phyloP scores from a whole-genome alignment of 345 rosid species.

The Laguncularia racemosa region DNA sequence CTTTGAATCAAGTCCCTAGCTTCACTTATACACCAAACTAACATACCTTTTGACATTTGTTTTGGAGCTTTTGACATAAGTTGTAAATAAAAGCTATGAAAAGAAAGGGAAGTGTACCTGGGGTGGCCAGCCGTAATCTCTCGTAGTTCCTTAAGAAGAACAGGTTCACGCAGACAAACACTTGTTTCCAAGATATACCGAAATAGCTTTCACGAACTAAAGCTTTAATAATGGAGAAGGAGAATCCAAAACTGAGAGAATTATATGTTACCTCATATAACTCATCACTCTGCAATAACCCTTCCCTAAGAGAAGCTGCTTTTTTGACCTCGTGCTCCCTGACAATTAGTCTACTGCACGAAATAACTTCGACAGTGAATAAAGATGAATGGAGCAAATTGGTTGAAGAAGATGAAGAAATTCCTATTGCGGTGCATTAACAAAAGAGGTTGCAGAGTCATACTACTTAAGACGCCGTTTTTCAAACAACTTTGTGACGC shows the following conservation, averaged over 20 bases:
- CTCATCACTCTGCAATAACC: slow-evolving; percentile 42
- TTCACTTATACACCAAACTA: neutral
- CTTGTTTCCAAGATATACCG: slow-evolving; percentile 66
- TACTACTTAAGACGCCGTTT: too few species aligned
- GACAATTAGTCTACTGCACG: too few species aligned
- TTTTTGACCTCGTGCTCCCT: slow-evolving; percentile 14
- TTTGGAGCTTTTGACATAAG: neutral
- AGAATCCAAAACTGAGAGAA: neutral
- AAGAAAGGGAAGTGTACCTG: slow-evolving; percentile 5
- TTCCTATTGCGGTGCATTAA: too few species aligned
- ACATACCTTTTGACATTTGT: neutral
- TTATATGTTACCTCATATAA: slow-evolving; percentile 32
- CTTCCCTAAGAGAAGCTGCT: slow-evolving; percentile 13
- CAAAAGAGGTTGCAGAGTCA: too few species aligned
- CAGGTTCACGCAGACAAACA: slow-evolving; percentile 64
- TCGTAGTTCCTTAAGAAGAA: slow-evolving; percentile 59
- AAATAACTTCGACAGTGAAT: too few species aligned
- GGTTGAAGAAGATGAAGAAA: too few species aligned
- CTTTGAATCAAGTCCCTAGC: neutral
- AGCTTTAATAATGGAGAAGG: neutral
- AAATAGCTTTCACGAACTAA: neutral
- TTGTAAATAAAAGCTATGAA: neutral
- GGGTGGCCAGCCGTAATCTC: slow-evolving; percentile 47
- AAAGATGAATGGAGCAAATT: too few species aligned
- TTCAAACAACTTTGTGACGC: too few species aligned